A percentile compares a stretch with the other conserved stretches of the same genome.
Evolutionary conservation across 2,329 filamentous ascomycete genomes (phyloP).

Genomic region (Fusarium abutilonis): DNA sequence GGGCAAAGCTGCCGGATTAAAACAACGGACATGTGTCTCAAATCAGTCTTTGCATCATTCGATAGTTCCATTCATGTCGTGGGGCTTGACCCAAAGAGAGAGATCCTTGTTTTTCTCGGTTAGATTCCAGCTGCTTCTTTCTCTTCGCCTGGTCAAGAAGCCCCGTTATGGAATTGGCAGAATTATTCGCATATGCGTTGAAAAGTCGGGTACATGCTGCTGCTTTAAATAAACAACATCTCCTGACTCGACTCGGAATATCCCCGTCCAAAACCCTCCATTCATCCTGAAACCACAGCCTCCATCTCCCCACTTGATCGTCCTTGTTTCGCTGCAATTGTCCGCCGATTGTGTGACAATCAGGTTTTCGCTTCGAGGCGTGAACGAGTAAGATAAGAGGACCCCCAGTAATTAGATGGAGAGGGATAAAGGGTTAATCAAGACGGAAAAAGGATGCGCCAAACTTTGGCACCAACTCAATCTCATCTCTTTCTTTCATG

Average conservation of each 20-base stretch:
- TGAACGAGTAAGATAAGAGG: background rate
- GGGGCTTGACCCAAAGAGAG: no score
- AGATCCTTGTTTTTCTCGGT: background rate
- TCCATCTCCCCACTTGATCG: conserved; percentile 1
- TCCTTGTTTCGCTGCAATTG: conserved; percentile 6
- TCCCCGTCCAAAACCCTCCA: background rate
- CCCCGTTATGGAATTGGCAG: background rate
- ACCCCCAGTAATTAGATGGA: conserved; percentile 15
- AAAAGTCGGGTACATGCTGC: background rate
- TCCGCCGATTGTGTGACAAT: conserved; percentile 27
- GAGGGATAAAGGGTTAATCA: conserved; percentile 7
- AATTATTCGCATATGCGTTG: background rate
- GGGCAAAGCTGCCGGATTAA: conserved; percentile 21
- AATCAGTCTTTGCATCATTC: conserved; percentile 27
- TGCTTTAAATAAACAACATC: background rate
- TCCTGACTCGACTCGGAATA: background rate
- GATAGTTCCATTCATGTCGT: no score
- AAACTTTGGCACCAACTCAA: background rate
- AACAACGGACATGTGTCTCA: conserved; percentile 8
- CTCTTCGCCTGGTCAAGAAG: background rate
- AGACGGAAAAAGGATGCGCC: background rate
- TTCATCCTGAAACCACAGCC: conserved; percentile 15
- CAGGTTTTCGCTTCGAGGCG: conserved; percentile 14
- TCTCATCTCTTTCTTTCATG: background rate
- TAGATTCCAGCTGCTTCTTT: background rate